Conservation (phyloP, 2,329 filamentous ascomycete species). For the Alternaria sp. region DNA sequence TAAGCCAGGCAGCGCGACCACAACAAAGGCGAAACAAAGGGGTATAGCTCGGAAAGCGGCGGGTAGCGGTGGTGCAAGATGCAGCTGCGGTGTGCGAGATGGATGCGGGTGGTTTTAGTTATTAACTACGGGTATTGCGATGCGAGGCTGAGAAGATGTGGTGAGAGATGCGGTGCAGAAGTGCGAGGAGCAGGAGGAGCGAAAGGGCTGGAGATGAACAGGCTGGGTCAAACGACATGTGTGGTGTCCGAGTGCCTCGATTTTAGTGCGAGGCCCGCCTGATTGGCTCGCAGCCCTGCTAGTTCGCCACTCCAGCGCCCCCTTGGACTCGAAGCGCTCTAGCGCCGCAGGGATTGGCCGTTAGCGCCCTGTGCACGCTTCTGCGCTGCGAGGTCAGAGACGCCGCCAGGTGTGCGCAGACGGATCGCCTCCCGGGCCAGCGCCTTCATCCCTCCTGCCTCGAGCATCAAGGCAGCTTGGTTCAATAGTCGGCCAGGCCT, state of each 20-base stretch:
- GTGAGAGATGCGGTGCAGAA: constrained; percentile 22
- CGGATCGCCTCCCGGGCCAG: constrained; percentile 4
- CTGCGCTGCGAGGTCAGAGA: constrained; percentile 8
- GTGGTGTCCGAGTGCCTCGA: constrained; percentile 3
- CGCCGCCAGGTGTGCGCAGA: constrained; percentile 4
- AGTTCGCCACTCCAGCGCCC: constrained; percentile 9
- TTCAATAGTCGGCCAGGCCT: not conserved
- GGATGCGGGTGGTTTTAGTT: constrained; percentile 15
- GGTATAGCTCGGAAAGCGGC: constrained; percentile 15
- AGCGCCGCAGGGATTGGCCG: not conserved
- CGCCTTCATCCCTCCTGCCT: not conserved
- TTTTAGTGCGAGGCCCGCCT: not conserved
- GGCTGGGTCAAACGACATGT: constrained; percentile 14
- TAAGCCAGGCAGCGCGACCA: constrained; percentile 20
- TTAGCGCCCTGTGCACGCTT: constrained; percentile 3
- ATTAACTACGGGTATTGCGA: constrained; percentile 31
- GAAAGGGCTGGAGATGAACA: constrained; percentile 17
- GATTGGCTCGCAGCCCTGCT: not conserved
- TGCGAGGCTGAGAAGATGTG: constrained; percentile 33
- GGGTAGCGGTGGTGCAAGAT: constrained; percentile 9
- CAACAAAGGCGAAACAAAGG: constrained; percentile 37
- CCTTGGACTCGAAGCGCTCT: constrained; percentile 4
- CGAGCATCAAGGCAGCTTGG: not conserved
- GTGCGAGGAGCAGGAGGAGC: constrained; percentile 21
- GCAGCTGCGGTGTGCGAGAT: constrained; percentile 17